Evolutionary conservation across 495 filamentous ascomycete species (phyloP).

Genomic region (Aspergillus campestris): DNA sequence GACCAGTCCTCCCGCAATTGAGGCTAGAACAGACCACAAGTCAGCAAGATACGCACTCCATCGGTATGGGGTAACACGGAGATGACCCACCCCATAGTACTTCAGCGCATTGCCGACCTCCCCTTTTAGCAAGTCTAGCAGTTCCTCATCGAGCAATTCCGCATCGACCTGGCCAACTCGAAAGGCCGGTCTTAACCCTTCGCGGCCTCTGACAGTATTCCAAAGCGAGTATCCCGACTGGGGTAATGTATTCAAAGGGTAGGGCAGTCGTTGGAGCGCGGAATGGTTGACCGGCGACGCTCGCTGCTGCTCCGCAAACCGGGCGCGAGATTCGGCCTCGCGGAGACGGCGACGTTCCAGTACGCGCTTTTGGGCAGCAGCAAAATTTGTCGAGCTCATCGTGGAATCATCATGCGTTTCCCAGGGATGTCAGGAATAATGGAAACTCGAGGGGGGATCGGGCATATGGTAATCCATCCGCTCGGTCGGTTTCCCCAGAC

Average conservation of each 20-base stretch:
- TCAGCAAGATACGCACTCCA: neutral
- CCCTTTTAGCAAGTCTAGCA: conserved; percentile 72
- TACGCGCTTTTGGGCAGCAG: conserved; percentile 75
- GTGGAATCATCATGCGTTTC: conserved; percentile 28
- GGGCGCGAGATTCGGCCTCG: conserved; percentile 52
- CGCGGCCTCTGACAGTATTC: conserved; percentile 63
- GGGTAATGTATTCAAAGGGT: conserved; percentile 52
- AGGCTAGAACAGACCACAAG: conserved; percentile 25
- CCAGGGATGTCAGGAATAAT: neutral
- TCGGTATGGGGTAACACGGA: neutral
- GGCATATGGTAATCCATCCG: conserved; percentile 1
- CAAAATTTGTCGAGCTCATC: conserved; percentile 74
- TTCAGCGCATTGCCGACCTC: conserved; percentile 87
- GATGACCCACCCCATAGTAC: conserved; percentile 59
- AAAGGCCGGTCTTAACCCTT: conserved; percentile 76
- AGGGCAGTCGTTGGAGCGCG: conserved; percentile 51
- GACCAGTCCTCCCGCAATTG: conserved; percentile 73
- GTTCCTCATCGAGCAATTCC: conserved; percentile 89
- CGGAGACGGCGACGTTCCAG: conserved; percentile 66
- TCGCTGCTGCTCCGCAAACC: conserved; percentile 45
- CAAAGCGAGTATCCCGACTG: conserved; percentile 51
- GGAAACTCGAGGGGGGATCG: neutral
- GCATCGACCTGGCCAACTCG: conserved; percentile 96
- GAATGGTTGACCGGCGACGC: conserved; percentile 47
- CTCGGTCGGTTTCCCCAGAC: conserved; percentile 27